A percentile compares a stretch with the other conserved stretches of the same genome.
Conservation (phyloP, 257 asterid species). For the Fraxinus excelsior region DNA sequence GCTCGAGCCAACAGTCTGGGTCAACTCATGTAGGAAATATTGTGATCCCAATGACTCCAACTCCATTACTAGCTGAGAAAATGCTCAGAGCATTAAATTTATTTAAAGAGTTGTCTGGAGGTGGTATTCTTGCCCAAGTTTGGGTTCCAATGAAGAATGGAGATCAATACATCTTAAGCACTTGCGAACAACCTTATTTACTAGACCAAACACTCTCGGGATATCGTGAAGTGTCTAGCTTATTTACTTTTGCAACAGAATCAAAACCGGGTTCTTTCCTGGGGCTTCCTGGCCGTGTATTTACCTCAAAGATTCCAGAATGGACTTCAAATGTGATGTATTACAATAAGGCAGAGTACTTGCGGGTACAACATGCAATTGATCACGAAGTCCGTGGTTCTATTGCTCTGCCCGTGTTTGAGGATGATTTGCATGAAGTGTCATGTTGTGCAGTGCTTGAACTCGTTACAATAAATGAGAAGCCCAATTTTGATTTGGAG, state of each 20-base stretch:
- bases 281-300: slow-evolving; percentile 88
- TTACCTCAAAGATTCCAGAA: slow-evolving; percentile 69
- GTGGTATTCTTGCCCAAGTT: slow-evolving; percentile 64
- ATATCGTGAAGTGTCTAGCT: slow-evolving; percentile 67
- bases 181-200: slow-evolving; percentile 63
- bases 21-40: slow-evolving; percentile 4
- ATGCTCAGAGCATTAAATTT: slow-evolving; percentile 56
- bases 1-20: slow-evolving; percentile 13
- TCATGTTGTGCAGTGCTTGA: slow-evolving; percentile 77
- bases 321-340: slow-evolving; percentile 76
- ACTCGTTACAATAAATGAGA: slow-evolving; percentile 60
- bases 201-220: slow-evolving; percentile 58
- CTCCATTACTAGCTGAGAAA: slow-evolving; percentile 46
- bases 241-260: slow-evolving; percentile 60
- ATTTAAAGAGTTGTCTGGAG: slow-evolving; percentile 50
- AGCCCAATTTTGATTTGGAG: slow-evolving; percentile 52
- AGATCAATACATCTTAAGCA: slow-evolving; percentile 50
- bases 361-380: slow-evolving; percentile 56
- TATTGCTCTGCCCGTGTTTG: slow-evolving; percentile 72
- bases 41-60: slow-evolving; percentile 46
- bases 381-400: slow-evolving; percentile 71
- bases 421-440: slow-evolving; percentile 34
- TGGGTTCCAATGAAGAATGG: slow-evolving; percentile 69
- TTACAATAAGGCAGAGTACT: slow-evolving; percentile 58
- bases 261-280: slow-evolving; percentile 37